A percentile compares a stretch with the other conserved stretches of the same genome.
These are phyloP conservation scores for Camelina sativa DNA, from an alignment of 345 rosid genomes.

Conservation along the genomic window DNA sequence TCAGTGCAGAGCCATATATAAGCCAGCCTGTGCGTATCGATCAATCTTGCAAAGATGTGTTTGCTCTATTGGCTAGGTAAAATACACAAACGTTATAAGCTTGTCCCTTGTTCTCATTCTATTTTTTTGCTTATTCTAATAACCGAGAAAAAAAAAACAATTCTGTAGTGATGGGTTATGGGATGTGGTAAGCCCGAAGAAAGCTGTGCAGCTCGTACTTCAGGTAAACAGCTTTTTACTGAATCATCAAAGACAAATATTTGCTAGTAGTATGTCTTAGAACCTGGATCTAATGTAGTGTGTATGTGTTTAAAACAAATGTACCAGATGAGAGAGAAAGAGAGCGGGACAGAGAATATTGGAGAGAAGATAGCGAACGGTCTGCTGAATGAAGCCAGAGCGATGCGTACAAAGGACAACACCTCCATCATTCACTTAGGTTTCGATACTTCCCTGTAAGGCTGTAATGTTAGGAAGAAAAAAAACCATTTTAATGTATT, in stretches of 20 bases:
- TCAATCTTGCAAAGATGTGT: slow-evolving; percentile 53
- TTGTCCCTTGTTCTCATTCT: not conserved
- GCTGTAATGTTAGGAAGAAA: slow-evolving; percentile 44
- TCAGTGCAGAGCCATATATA: slow-evolving; percentile 83
- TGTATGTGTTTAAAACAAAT: slow-evolving; percentile 24
- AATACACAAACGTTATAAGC: not conserved
- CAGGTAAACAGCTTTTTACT: slow-evolving; percentile 56
- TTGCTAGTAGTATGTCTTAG: slow-evolving; percentile 10
- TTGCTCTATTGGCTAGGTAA: slow-evolving; percentile 91
- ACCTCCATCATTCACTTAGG: slow-evolving; percentile 88
- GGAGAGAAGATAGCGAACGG: slow-evolving; percentile 79
- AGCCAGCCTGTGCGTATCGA: slow-evolving; percentile 71
- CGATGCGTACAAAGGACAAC: slow-evolving; percentile 90
- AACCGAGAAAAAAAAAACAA: not conserved
- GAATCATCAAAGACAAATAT: not conserved
- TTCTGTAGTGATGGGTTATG: slow-evolving; percentile 87
- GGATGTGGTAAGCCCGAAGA: slow-evolving; percentile 82
- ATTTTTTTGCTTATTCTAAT: not conserved
- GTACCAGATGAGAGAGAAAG: slow-evolving; percentile 63
- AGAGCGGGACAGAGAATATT: slow-evolving; percentile 48
- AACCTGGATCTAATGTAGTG: slow-evolving; percentile 5
- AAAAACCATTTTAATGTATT: not conserved
- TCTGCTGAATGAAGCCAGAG: slow-evolving; percentile 81
- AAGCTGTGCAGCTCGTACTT: slow-evolving; percentile 70
- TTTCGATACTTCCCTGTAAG: slow-evolving; percentile 59